A percentile compares a stretch with the other conserved stretches of the same genome.
These are phyloP conservation scores for Syzygium oleosum DNA, from an alignment of 345 rosid genomes.

Conservation along the genomic window DNA sequence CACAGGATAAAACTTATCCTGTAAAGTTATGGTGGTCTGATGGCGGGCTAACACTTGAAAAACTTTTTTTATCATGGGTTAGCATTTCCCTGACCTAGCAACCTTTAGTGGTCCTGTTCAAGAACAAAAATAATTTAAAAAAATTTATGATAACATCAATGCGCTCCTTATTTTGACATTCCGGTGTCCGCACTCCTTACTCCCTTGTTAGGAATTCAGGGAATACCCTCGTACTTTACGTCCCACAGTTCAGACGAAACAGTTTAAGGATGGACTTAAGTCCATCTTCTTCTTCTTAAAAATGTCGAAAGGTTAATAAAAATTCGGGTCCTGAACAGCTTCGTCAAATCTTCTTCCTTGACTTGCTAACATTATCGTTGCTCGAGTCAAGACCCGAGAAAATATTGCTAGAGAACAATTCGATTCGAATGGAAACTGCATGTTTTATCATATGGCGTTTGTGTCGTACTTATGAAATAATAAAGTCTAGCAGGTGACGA, in stretches of 20 bases:
- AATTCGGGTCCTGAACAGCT: not conserved
- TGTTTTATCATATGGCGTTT: not conserved
- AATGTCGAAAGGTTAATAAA: not conserved
- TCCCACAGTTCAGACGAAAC: too few species aligned
- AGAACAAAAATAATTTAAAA: not conserved
- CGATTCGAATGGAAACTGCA: not conserved
- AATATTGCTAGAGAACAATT: not conserved
- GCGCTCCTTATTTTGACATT: too few species aligned
- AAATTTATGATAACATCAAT: too few species aligned
- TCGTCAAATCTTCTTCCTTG: not conserved
- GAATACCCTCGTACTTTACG: too few species aligned
- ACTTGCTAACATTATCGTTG: not conserved
- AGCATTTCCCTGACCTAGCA: not conserved
- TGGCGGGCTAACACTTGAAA: not conserved
- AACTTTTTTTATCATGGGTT: not conserved
- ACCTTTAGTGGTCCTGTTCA: not conserved
- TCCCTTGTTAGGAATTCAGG: too few species aligned
- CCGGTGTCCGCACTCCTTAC: too few species aligned
- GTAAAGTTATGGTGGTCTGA: not conserved
- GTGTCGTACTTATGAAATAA: not conserved
- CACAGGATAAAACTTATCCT: not conserved
- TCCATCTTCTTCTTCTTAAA: not conserved
- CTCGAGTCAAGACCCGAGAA: not conserved
- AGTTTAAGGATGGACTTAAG: too few species aligned
- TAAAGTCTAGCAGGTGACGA: not conserved